Base-by-base conservation (phyloP, 2,329 filamentous ascomycete genomes). In the Cordyceps cateniannulata region DNA sequence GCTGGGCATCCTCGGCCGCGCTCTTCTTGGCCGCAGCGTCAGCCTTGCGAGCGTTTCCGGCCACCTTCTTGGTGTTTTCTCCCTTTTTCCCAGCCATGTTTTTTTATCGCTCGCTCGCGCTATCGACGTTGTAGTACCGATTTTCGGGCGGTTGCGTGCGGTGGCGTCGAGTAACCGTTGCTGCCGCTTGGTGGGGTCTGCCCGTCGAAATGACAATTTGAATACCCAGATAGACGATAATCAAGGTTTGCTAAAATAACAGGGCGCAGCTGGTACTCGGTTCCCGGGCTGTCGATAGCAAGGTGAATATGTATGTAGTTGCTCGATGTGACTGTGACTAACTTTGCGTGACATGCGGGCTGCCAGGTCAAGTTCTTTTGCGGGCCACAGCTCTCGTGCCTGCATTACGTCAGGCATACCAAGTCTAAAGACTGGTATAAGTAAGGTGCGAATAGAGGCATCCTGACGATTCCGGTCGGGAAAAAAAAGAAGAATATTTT, bases 41-140 rank as follows among this genome's bases (percentile, higher is more conserved):
- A 64, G 92, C 92, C 81, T 99, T 98, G 77, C 91, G 85, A 64
- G 93, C 92, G 75, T 97, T 91, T 65, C 93, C 95, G 9, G 88
- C 85, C 3, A 78, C 91, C 80, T 98, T 98, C 78, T 96, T 98
- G 73, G 82, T 88, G 77, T 89, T 91, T 65, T 96, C 92, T 59
- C 80, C 84, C 75, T 90, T 93, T 76, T 90, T 91, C 67, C 82
- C 83, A 29, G 81, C 87, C 89, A 93, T 93, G 27, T 57, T 40
- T 9, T 2, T 29, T 12, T 14, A 22, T 29, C 16, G 3, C 7
- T 51, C 24, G 49, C 3, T 51, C 32, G 48, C 35, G 25, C 48
- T 52, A 25, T 20, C 10, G n/a, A 44, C 40, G 45, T 24, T 25
- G 56, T 38, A 24, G 10, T 47, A 47, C 49, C 35, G 25, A 35